Percentiles rank a stretch among this genome's conserved stretches.
Evolutionary conservation across 148 eudicot genomes (phyloP).

Genomic region (Vaccinium darrowii): DNA sequence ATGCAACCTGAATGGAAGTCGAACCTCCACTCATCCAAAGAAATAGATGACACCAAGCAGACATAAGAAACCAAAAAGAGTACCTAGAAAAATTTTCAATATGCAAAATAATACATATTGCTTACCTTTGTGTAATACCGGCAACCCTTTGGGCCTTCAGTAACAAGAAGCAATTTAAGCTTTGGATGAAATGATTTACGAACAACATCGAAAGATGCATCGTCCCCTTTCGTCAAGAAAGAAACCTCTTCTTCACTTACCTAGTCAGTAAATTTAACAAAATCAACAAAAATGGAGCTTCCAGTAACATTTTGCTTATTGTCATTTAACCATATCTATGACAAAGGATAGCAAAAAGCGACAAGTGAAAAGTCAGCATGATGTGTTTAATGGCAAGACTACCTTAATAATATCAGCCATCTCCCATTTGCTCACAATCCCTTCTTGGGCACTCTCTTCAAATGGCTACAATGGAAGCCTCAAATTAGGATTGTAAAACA

Average conservation of each 20-base stretch:
- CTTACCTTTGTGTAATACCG: conserved; percentile 91
- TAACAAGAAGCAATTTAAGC: conserved; percentile 72
- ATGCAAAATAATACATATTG: background rate
- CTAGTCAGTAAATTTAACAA: conserved; percentile 33
- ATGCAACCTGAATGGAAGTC: background rate
- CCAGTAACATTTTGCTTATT: background rate
- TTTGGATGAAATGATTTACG: conserved; percentile 85
- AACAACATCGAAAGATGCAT: conserved; percentile 94
- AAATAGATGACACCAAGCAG: background rate
- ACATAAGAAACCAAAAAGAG: background rate
- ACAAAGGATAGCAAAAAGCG: background rate
- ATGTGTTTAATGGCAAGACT: background rate
- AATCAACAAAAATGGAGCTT: conserved; percentile 15
- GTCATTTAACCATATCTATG: background rate
- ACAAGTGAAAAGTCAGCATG: background rate
- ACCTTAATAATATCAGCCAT: conserved; percentile 97
- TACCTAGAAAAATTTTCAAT: background rate
- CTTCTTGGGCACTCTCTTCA: conserved; percentile 82
- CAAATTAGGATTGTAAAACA: conserved; percentile 92
- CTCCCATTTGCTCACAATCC: conserved; percentile 93
- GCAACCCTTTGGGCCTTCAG: conserved; percentile 86
- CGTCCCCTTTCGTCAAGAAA: conserved; percentile 87
- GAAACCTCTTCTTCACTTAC: conserved; percentile 91
- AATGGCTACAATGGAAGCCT: conserved; percentile 98
- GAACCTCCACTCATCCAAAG: background rate